Evolutionary conservation across 768 basidiomycete genomes (phyloP).

Genomic region (Clathrus columnatus): DNA sequence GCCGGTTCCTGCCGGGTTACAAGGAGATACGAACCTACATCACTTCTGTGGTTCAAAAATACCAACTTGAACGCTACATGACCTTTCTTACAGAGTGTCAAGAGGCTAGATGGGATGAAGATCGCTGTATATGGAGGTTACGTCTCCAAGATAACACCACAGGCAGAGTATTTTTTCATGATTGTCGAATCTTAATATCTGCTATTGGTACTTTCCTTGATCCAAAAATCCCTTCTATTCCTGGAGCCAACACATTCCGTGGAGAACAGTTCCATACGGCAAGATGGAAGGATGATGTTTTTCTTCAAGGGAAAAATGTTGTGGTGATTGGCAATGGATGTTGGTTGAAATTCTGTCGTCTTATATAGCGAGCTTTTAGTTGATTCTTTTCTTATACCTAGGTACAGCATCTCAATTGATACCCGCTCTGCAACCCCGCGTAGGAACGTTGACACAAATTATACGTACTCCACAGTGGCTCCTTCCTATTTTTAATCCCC

Average conservation of each 20-base stretch:
- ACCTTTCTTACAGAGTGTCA: conserved; percentile 9
- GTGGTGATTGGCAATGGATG: conserved; percentile 20
- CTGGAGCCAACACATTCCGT: conserved; percentile 12
- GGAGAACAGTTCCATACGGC: conserved; percentile 18
- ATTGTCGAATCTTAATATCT: conserved; percentile 17
- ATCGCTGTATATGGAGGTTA: conserved; percentile 15
- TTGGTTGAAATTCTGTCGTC: not conserved
- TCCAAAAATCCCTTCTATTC: conserved; percentile 13
- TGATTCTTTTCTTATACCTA: too few species aligned
- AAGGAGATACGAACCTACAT: conserved; percentile 10
- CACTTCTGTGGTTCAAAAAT: conserved; percentile 8
- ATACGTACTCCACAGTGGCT: conserved; percentile 16
- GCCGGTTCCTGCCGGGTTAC: not conserved
- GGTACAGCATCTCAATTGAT: conserved; percentile 16
- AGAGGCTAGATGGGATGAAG: conserved; percentile 12
- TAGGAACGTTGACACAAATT: conserved; percentile 14
- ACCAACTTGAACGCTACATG: conserved; percentile 12
- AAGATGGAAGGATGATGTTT: conserved; percentile 14
- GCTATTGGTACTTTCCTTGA: conserved; percentile 13
- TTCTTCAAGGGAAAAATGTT: conserved; percentile 16
- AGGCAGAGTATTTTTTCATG: conserved; percentile 5
- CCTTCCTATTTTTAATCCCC: conserved; percentile 7
- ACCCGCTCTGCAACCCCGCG: conserved; percentile 12
- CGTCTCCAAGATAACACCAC: conserved; percentile 11
- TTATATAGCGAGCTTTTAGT: not conserved